Percentiles rank a stretch among this genome's conserved stretches.
phyloP scores from a whole-genome alignment of 225 moss, liverwort and hornwort species.

The Antitrichia curtipendula region DNA sequence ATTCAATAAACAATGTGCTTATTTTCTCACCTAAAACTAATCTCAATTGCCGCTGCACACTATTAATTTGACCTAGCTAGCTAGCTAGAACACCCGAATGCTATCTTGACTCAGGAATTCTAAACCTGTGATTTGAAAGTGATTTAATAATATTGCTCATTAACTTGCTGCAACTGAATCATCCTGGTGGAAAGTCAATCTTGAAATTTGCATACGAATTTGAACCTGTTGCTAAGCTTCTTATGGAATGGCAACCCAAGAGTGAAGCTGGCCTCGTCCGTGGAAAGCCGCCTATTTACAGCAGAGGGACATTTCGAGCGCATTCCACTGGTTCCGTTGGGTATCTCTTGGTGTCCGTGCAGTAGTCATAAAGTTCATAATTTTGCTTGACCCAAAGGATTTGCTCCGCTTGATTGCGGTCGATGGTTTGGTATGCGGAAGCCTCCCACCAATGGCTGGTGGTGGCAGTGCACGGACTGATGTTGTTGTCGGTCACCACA shows the following conservation, averaged over 20 bases:
- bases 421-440: conserved; percentile 2
- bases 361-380: conserved; percentile 40
- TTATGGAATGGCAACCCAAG: not conserved
- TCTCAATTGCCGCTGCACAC: not conserved
- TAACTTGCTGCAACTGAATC: not conserved
- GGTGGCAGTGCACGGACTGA: conserved; percentile 5
- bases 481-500: conserved; percentile 12
- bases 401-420: not conserved
- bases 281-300: not conserved
- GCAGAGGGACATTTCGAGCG: conserved; percentile 3
- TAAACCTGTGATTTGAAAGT: not conserved
- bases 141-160: not conserved
- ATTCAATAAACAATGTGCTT: not conserved
- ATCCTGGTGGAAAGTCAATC: not conserved
- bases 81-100: not conserved
- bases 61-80: not conserved
- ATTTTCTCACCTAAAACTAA: not conserved
- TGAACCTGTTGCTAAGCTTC: not conserved
- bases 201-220: not conserved
- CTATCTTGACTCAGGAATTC: not conserved
- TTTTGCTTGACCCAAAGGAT: conserved; percentile 39
- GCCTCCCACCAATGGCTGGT: conserved; percentile 30
- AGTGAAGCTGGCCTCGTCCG: not conserved
- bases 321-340: conserved; percentile 26
- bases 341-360: conserved; percentile 24